phyloP scores from a whole-genome alignment of 2,329 filamentous ascomycete species.

The Talaromyces sp. region DNA sequence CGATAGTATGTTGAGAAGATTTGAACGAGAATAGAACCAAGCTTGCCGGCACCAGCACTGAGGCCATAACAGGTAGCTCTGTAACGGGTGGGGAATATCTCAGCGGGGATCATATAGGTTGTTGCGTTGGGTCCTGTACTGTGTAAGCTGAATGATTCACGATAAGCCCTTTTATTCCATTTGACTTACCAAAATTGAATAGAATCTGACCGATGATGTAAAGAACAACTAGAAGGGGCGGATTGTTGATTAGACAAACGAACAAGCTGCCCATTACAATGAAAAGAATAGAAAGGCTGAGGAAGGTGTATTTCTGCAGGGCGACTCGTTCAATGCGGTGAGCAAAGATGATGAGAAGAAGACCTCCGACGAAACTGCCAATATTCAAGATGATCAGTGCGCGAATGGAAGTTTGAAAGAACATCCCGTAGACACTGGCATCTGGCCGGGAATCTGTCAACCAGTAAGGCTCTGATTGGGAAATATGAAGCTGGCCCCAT shows the following conservation, averaged over 20 bases:
- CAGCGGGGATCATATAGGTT: conserved; percentile 55
- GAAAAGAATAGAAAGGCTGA: conserved; percentile 46
- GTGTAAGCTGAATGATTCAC: background rate
- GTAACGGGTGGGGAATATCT: conserved; percentile 60
- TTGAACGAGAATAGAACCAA: conserved; percentile 52
- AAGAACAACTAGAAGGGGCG: conserved; percentile 42
- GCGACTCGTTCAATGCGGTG: conserved; percentile 45
- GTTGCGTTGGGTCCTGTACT: conserved; percentile 42
- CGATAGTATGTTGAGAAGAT: conserved; percentile 45
- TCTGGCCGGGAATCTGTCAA: conserved; percentile 35
- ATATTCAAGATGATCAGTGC: conserved; percentile 45
- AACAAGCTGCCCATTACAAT: conserved; percentile 48
- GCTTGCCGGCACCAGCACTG: conserved; percentile 56
- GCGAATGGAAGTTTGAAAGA: conserved; percentile 42
- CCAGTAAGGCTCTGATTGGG: conserved; percentile 36
- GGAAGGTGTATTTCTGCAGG: conserved; percentile 50
- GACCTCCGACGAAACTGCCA: conserved; percentile 47
- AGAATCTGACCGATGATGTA: conserved; percentile 51
- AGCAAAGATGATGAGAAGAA: conserved; percentile 44
- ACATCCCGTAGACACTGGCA: conserved; percentile 49
- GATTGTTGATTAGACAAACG: conserved; percentile 40
- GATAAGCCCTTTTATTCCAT: background rate
- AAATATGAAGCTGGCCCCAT: conserved; percentile 39
- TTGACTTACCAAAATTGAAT: conserved; percentile 51
- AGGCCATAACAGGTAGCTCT: conserved; percentile 58